Percentiles rank a stretch among this genome's conserved stretches.
Evolutionary conservation across 805 yeast genomes (phyloP).

Genomic region (Candida pseudoglaebosa): DNA sequence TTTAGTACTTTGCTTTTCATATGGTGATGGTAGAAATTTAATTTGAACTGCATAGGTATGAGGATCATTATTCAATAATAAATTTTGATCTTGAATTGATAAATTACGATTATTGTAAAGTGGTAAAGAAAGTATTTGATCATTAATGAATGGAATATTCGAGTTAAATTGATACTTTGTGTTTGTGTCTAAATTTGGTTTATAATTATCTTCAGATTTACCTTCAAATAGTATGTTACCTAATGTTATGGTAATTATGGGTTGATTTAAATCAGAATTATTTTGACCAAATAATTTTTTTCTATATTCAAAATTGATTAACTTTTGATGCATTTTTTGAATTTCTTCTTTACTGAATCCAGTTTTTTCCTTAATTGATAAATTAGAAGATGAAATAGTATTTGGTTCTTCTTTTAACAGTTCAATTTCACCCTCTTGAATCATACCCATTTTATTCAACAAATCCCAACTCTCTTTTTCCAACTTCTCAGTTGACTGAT

Average conservation of each 20-base stretch:
- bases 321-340: conserved; percentile 19
- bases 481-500: neutral
- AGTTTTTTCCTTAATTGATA: neutral
- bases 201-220: conserved; percentile 5
- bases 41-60: conserved; percentile 40
- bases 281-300: conserved; percentile 18
- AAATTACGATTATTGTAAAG: conserved; percentile 14
- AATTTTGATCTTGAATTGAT: conserved; percentile 18
- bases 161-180: conserved; percentile 26
- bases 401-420: neutral
- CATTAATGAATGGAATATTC: conserved; percentile 29
- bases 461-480: conserved; percentile 3
- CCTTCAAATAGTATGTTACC: conserved; percentile 35
- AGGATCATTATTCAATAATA: conserved; percentile 22
- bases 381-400: no score
- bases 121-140: conserved; percentile 29
- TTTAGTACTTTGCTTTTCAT: conserved; percentile 7
- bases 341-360: conserved; percentile 12
- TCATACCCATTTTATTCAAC: conserved; percentile 4
- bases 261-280: conserved; percentile 15
- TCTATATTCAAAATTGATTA: conserved; percentile 25
- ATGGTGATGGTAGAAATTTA: conserved; percentile 39
- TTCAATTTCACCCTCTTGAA: neutral
- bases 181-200: conserved; percentile 6
- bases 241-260: conserved; percentile 33